These are phyloP conservation scores for Mycosarcoma mackinlayi DNA, from an alignment of 1,284 basidiomycete genomes.

Conservation along the genomic window DNA sequence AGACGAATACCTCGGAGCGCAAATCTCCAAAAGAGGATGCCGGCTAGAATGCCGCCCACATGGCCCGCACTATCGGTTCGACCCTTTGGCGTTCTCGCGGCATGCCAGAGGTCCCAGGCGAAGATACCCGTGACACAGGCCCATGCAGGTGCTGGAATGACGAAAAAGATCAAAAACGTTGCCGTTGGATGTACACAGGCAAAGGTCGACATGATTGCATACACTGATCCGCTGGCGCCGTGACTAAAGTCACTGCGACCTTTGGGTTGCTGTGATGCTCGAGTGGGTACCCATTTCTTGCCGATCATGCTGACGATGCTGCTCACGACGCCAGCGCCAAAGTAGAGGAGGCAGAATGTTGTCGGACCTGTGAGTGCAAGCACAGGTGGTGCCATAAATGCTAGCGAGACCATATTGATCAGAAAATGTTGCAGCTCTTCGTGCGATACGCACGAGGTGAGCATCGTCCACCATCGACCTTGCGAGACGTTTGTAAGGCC, in stretches of 20 bases:
- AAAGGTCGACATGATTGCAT: slow-evolving; percentile 76
- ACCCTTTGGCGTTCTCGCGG: slow-evolving; percentile 69
- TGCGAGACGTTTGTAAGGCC: slow-evolving; percentile 74
- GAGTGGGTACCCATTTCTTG: slow-evolving; percentile 67
- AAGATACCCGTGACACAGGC: slow-evolving; percentile 79
- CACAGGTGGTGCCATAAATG: slow-evolving; percentile 80
- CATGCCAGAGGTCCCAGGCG: slow-evolving; percentile 75
- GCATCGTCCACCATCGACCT: slow-evolving; percentile 83
- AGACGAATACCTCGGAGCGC: slow-evolving; percentile 22
- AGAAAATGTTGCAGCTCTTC: slow-evolving; percentile 73
- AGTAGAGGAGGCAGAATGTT: slow-evolving; percentile 80
- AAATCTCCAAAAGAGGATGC: slow-evolving; percentile 70
- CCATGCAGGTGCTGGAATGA: slow-evolving; percentile 84
- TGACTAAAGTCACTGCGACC: slow-evolving; percentile 5
- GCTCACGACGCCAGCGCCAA: slow-evolving; percentile 71
- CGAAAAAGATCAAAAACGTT: slow-evolving; percentile 79
- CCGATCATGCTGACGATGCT: slow-evolving; percentile 74
- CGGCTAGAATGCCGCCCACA: slow-evolving; percentile 80
- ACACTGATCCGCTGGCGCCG: slow-evolving; percentile 72
- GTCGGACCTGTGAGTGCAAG: slow-evolving; percentile 78
- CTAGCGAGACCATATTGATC: slow-evolving; percentile 82
- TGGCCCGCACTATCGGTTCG: slow-evolving; percentile 80
- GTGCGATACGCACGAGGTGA: slow-evolving; percentile 73
- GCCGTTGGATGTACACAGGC: slow-evolving; percentile 78
- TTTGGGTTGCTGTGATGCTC: neutral